Conservation (phyloP, 345 rosid species). For the Aquilaria sinensis region DNA sequence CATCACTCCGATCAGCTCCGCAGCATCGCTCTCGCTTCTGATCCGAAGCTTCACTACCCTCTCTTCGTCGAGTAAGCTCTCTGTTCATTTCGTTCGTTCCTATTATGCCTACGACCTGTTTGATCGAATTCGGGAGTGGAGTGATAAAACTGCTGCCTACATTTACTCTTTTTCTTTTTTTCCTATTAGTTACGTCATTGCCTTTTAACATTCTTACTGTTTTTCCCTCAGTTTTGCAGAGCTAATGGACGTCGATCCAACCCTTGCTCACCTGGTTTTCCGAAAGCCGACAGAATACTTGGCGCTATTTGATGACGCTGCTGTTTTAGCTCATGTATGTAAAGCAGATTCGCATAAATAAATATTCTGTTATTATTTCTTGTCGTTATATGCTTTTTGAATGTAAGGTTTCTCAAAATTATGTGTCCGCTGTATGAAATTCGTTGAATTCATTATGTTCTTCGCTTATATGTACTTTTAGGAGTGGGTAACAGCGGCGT, state of each 20-base stretch:
- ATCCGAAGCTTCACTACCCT: conserved; percentile 78
- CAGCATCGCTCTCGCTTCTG: conserved; percentile 55
- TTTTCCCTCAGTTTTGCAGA: conserved; percentile 56
- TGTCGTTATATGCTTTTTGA: too few relatives aligned
- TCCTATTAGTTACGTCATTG: neutral
- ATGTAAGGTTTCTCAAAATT: too few relatives aligned
- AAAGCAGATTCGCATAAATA: neutral
- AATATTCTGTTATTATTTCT: too few relatives aligned
- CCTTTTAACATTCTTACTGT: neutral
- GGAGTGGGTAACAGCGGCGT: too few relatives aligned
- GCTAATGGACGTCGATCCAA: conserved; percentile 57
- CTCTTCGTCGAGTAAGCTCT: conserved; percentile 50
- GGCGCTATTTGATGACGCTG: conserved; percentile 61
- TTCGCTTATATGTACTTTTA: too few relatives aligned
- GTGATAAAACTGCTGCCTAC: neutral
- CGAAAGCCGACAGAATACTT: conserved; percentile 48
- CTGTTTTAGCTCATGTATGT: conserved; percentile 75
- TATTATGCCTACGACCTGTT: too few relatives aligned
- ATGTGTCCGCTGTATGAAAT: too few relatives aligned
- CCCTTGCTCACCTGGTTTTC: conserved; percentile 53
- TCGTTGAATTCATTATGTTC: too few relatives aligned
- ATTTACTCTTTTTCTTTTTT: neutral
- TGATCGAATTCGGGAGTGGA: too few relatives aligned
- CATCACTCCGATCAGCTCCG: conserved; percentile 57
- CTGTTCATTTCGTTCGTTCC: neutral